Base-by-base conservation (phyloP, 371 early-diverging fungal genomes). In the Encephalitozoon romaleae region DNA sequence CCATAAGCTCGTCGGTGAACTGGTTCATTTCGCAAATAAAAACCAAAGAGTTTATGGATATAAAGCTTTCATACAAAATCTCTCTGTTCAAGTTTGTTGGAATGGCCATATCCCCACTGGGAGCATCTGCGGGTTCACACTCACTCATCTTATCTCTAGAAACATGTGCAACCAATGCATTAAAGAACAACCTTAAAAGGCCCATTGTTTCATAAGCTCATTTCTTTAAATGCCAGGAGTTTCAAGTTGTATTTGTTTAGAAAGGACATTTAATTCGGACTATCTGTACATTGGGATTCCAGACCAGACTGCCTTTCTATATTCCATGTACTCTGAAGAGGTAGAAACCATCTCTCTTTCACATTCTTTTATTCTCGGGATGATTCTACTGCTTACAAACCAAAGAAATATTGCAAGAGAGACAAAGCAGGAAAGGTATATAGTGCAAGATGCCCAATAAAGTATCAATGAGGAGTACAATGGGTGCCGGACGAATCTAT, bases 1-100 rank as follows among this genome's bases (percentile, higher is more conserved):
- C 64, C 12, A 74, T 9, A 5, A 28, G 32, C 30, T 59, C 67
- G 28, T 23, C 25, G 4, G 18, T 52, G 9, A 74, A 54, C 4
- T 38, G 47, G 26, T 64, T 64, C 28, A 51, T 59, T 28, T 64
- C 47, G 0, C 43, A 38, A 34, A 74, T 30, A 54, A 74, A 74
- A 0, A 74, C 34, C 1, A 74, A 12, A 34, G 42, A 41, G 23
- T 74, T 51, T 52, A 74, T 55, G 4, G 67, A 30, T 18, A 74
- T 42, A 42, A 74, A 74, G 34, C 75, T 23, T 67, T 74, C 75
- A 47, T 74, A 74, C 25, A 74, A 42, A 53, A 74, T 68, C 63
- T 74, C 64, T 39, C 63, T 39, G 26, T 52, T 67, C 26, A 74
- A 28, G 34, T 74, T 71, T 42, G 39, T 54, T 39, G 59, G 28